These are phyloP conservation scores for Suhomyces vadensis DNA, from an alignment of 805 yeast genomes.

Conservation along the genomic window DNA sequence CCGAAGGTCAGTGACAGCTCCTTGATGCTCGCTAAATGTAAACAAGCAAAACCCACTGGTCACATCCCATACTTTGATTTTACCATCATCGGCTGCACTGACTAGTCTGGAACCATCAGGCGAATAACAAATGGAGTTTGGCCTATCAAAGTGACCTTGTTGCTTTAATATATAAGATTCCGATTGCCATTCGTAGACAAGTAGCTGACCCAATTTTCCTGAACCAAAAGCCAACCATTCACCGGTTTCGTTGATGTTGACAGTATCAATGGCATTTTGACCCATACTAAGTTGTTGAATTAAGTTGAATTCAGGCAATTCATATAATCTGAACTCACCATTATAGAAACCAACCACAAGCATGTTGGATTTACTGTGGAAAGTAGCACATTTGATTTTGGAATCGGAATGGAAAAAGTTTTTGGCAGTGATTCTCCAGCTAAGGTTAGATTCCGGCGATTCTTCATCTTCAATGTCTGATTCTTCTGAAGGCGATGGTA, in stretches of 20 bases:
- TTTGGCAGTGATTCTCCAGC: slow-evolving; percentile 83
- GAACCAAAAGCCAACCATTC: slow-evolving; percentile 99
- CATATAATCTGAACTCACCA: slow-evolving; percentile 91
- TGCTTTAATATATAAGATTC: slow-evolving; percentile 94
- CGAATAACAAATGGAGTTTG: slow-evolving; percentile 81
- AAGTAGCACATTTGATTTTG: slow-evolving; percentile 76
- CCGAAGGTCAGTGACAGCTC: slow-evolving; percentile 83
- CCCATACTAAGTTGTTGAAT: slow-evolving; percentile 91
- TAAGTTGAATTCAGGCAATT: slow-evolving; percentile 74
- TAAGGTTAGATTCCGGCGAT: slow-evolving; percentile 41
- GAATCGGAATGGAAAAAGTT: slow-evolving; percentile 73
- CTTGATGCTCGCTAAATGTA: slow-evolving; percentile 87
- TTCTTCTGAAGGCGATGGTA: slow-evolving; percentile 52
- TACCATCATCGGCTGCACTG: slow-evolving; percentile 96
- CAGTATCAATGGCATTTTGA: slow-evolving; percentile 82
- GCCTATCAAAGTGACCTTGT: slow-evolving; percentile 94
- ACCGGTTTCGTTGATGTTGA: slow-evolving; percentile 76
- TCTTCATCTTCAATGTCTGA: slow-evolving; percentile 39
- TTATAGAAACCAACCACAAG: slow-evolving; percentile 86
- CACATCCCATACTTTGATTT: slow-evolving; percentile 95
- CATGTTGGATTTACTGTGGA: slow-evolving; percentile 69
- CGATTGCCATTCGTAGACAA: slow-evolving; percentile 98
- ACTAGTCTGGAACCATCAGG: slow-evolving; percentile 93
- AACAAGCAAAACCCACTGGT: slow-evolving; percentile 88
- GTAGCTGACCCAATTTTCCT: slow-evolving; percentile 81